phyloP scores from a whole-genome alignment of 2,329 filamentous ascomycete species.

The Alternaria sp. region DNA sequence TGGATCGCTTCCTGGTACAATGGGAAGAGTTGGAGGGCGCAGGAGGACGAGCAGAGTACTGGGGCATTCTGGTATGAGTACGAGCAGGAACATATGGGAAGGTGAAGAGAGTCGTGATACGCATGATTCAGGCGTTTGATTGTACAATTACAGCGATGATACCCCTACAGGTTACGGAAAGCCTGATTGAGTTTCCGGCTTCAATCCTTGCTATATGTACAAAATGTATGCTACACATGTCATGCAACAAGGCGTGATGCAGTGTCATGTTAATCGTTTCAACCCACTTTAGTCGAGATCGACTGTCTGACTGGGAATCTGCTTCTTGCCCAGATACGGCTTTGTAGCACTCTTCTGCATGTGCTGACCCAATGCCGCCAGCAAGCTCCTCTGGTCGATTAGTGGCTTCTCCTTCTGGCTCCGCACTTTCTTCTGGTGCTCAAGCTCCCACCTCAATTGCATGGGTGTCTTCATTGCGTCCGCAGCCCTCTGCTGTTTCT shows the following conservation, averaged over 20 bases:
- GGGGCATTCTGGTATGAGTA: constrained; percentile 52
- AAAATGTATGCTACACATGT: constrained; percentile 30
- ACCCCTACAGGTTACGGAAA: constrained; percentile 8
- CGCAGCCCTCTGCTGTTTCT: constrained; percentile 27
- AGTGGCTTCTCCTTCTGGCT: constrained; percentile 29
- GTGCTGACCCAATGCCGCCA: constrained; percentile 55
- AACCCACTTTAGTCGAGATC: constrained; percentile 24
- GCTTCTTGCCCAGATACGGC: constrained; percentile 23
- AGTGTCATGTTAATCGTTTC: background rate
- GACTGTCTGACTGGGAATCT: constrained; percentile 12
- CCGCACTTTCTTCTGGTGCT: constrained; percentile 37
- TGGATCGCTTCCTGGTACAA: constrained; percentile 84
- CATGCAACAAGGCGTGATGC: constrained; percentile 1
- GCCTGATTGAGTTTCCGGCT: constrained; percentile 10
- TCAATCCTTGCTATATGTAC: constrained; percentile 32
- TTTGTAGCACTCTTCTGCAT: constrained; percentile 44
- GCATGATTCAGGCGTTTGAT: constrained; percentile 18
- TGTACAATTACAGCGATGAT: constrained; percentile 22
- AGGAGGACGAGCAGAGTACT: constrained; percentile 54
- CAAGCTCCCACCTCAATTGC: constrained; percentile 46
- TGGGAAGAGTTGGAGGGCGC: constrained; percentile 69
- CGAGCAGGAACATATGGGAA: background rate
- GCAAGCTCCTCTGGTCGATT: constrained; percentile 47
- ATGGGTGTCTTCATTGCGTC: constrained; percentile 48
- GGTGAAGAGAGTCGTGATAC: background rate